A percentile compares a stretch with the other conserved stretches of the same genome.
Conservation (phyloP, 768 basidiomycete genomes). For the Boletellus ananas region DNA sequence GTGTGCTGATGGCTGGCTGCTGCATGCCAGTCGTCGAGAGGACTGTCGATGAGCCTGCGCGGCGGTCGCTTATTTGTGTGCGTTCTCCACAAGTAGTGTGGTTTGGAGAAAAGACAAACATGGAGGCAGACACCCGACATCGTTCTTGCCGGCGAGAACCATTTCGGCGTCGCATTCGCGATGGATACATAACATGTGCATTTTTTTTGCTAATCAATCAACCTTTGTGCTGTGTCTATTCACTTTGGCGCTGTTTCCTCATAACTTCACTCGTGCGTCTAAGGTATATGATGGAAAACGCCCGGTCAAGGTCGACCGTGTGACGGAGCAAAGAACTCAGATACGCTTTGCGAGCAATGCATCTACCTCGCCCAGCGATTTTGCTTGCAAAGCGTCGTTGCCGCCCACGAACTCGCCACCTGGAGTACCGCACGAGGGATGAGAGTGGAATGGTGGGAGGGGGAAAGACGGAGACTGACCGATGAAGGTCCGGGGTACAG, state of each 20-base stretch:
- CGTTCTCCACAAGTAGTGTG: no score
- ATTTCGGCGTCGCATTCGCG: no score
- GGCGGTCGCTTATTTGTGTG: no score
- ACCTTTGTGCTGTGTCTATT: background rate
- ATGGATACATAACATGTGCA: no score
- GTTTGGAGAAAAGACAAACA: no score
- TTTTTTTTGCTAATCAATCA: background rate
- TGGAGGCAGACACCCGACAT: no score
- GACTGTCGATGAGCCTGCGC: no score
- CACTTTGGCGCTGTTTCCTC: background rate
- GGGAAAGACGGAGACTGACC: conserved; percentile 37
- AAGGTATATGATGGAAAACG: background rate
- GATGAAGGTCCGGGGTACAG: conserved; percentile 78
- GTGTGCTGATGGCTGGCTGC: no score
- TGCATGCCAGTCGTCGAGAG: no score
- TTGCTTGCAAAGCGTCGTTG: conserved; percentile 15
- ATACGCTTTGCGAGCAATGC: conserved; percentile 10
- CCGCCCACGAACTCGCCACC: conserved; percentile 21
- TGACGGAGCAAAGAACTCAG: background rate
- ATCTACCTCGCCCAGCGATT: background rate
- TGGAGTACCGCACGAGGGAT: background rate
- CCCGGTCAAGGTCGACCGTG: background rate
- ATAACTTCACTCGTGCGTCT: background rate
- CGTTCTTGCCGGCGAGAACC: no score
- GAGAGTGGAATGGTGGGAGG: background rate